Percentiles rank a stretch among this genome's conserved stretches.
These are phyloP conservation scores for Vitis hybrid DNA, from an alignment of 177 flowering plant genomes.

Conservation along the genomic window DNA sequence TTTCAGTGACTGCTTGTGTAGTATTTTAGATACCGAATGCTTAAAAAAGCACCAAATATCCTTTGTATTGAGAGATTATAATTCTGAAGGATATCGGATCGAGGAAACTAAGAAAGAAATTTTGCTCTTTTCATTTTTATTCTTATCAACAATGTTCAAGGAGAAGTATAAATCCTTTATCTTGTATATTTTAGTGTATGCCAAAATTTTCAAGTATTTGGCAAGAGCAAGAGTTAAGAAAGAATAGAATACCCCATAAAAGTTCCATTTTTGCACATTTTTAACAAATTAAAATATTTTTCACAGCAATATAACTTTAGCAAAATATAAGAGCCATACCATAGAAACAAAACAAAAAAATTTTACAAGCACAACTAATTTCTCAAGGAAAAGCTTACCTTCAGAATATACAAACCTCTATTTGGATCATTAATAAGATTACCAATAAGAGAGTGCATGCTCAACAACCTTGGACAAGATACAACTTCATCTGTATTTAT, in stretches of 20 bases:
- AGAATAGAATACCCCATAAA: too few relatives aligned
- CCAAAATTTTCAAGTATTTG: neutral
- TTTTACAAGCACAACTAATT: neutral
- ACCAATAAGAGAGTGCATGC: constrained; percentile 47
- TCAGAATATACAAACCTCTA: constrained; percentile 46
- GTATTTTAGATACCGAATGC: too few relatives aligned
- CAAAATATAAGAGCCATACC: neutral
- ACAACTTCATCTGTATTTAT: constrained; percentile 33
- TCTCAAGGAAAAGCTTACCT: constrained; percentile 41
- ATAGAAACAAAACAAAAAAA: neutral
- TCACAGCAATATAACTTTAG: neutral
- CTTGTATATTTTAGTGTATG: neutral
- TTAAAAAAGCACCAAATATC: too few relatives aligned
- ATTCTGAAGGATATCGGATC: too few relatives aligned
- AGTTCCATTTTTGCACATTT: too few relatives aligned
- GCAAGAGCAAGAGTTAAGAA: too few relatives aligned
- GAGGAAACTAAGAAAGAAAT: too few relatives aligned
- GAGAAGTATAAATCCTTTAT: neutral
- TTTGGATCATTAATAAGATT: constrained; percentile 34
- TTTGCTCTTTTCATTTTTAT: neutral
- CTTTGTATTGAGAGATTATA: too few relatives aligned
- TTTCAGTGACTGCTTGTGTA: too few relatives aligned
- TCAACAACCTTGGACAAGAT: constrained; percentile 44
- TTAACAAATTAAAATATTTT: neutral
- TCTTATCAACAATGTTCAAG: too few relatives aligned